These are phyloP conservation scores for Ustulina deusta DNA, from an alignment of 2,329 filamentous ascomycete species.

Conservation along the genomic window DNA sequence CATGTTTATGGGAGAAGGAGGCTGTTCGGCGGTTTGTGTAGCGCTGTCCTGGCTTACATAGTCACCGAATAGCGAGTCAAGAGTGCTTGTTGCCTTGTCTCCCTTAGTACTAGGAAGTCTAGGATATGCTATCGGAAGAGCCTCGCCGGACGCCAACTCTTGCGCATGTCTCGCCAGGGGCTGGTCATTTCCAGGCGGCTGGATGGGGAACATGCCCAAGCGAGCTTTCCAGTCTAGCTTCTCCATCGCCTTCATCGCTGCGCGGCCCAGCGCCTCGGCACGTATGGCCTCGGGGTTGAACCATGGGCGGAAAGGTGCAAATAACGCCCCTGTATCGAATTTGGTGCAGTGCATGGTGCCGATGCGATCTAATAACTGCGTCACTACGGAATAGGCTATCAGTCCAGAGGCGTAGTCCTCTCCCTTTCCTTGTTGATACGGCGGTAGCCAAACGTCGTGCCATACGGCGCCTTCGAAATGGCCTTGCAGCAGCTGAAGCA, in stretches of 20 bases:
- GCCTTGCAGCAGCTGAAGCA: not conserved
- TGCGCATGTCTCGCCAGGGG: not conserved
- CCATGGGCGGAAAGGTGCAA: constrained; percentile 21
- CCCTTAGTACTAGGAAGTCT: not conserved
- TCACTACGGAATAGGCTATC: constrained; percentile 8
- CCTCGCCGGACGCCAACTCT: not conserved
- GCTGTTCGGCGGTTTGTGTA: not conserved
- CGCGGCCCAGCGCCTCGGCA: constrained; percentile 28
- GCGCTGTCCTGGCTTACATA: not conserved
- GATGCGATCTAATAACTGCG: constrained; percentile 30
- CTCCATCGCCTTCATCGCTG: constrained; percentile 17
- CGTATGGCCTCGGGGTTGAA: constrained; percentile 26
- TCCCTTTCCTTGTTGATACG: not conserved
- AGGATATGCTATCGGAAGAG: not conserved
- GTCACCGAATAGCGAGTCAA: constrained; percentile 1
- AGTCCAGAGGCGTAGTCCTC: constrained; percentile 12
- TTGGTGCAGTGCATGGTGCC: not conserved
- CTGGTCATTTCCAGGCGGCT: not conserved
- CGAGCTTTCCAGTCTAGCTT: constrained; percentile 23
- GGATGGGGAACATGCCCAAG: constrained; percentile 21
- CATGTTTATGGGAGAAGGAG: not conserved
- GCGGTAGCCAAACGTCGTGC: constrained; percentile 8
- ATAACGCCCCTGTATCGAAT: not conserved
- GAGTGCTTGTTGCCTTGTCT: not conserved
- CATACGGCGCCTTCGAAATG: not conserved